Evolutionary conservation across 2,329 filamentous ascomycete genomes (phyloP), one percentile per base, ranked within the genome.

Genomic region (Ophiostoma angusticollis): DNA sequence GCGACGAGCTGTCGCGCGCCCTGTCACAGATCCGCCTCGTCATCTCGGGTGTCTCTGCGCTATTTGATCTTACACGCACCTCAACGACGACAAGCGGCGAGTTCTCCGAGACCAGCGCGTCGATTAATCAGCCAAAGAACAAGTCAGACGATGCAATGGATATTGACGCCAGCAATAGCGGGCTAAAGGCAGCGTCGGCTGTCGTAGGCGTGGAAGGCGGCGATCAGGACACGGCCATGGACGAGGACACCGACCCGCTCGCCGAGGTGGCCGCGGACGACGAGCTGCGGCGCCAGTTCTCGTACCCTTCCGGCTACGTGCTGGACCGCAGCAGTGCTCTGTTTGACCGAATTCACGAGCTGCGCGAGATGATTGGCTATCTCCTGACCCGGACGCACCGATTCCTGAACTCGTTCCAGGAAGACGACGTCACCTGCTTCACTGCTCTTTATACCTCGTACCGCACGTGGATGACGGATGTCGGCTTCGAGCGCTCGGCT

Each of bases 401-500:
- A 2, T 98, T 95, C 62, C 64, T 98, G 42, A 79, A 75, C 14
- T 64, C 76, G 45, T 78, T 89, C 44, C 87, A 94, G 54, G 84
- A 96, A 55, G 91, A 98, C 53, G 91, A 98, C 55, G 91, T 98
- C 1, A 78, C 83, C 13, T 95, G 86, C 59, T 98, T 98, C 61
- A 94, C 86, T 18, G 78, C 87, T 1, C 62, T 98, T 2, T 98
- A 94, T 59, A 82, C 82, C 17, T 84, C 89, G 1, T 98, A 95
- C 57, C 73, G 85, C 31, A 91, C 84, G 8, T 98, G 87, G 86
- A 96, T 98, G 52, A 86, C 93, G 2, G 91, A 98, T 52, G 87
- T 98, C 29, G 91, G 93, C 14, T 93, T 95, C 44, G 91, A 98
- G 60, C 74, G 89, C 43, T 95, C 89, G 14, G 89, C 91, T 0